A percentile compares a stretch with the other conserved stretches of the same genome.
These are phyloP conservation scores for Phyllosticta ampelicida DNA, from an alignment of 2,329 filamentous ascomycete genomes.

Conservation along the genomic window DNA sequence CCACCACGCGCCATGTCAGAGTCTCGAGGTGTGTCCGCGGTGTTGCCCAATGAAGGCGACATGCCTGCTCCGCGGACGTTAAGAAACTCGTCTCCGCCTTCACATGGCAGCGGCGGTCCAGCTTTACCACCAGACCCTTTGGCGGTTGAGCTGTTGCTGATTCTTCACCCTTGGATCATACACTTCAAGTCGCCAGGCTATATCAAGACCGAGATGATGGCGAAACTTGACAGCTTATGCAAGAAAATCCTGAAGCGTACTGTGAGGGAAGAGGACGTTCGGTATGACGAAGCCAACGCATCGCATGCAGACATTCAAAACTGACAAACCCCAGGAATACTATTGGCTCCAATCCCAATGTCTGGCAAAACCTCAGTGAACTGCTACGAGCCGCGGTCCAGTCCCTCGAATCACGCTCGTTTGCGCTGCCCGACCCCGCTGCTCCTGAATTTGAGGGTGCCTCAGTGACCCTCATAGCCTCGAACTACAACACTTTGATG, in stretches of 20 bases:
- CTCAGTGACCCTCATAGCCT: conserved; percentile 50
- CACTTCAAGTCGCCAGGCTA: conserved; percentile 52
- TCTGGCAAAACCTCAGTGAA: conserved; percentile 50
- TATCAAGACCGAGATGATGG: conserved; percentile 48
- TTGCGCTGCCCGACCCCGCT: conserved; percentile 48
- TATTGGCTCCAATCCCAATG: conserved; percentile 44
- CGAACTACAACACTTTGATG: conserved; percentile 46
- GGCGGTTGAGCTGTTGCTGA: conserved; percentile 35
- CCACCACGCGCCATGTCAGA: background rate
- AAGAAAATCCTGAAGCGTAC: conserved; percentile 51
- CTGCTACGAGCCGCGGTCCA: conserved; percentile 50
- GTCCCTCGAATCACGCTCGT: conserved; percentile 50
- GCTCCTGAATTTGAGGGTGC: conserved; percentile 47
- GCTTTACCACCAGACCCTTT: conserved; percentile 20
- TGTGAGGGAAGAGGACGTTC: conserved; percentile 44
- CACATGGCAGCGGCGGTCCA: background rate
- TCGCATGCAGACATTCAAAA: background rate
- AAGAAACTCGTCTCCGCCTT: background rate
- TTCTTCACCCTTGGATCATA: conserved; percentile 39
- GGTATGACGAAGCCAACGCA: conserved; percentile 24
- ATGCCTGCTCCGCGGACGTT: background rate
- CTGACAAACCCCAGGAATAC: conserved; percentile 35
- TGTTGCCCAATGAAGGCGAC: background rate
- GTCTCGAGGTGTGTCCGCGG: background rate
- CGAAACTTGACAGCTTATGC: conserved; percentile 45